Base-by-base conservation (phyloP, 2,329 filamentous ascomycete genomes). In the Fusarium pininemorale region DNA sequence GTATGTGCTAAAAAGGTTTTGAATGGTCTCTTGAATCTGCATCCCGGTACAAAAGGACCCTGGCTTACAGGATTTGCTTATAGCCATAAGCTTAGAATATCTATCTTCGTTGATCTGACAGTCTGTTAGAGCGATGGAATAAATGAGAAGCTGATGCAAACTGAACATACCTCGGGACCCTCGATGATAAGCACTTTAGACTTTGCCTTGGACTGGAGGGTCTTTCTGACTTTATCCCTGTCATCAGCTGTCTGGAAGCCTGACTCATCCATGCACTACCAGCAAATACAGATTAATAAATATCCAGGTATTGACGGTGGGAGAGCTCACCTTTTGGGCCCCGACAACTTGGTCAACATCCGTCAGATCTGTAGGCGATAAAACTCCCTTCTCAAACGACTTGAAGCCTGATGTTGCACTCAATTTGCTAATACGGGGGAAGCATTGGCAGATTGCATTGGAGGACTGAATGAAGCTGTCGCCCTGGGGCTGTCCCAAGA, bases 211-310 rank as follows among this genome's bases (percentile, higher is more conserved):
- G 47, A 50, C 47, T 50, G 22, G 11, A 50, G 28, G 15, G 15
- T 13, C 22, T 50, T 32, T 32, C 15, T 32, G 22, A n/a, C 15
- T 32, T 32, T 50, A 0, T 50, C 47, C 15, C 28, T 3, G 7
- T 50, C 47, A 32, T 50, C 7, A 6, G 3, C 7, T 50, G 47
- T n/a, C 5, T 2, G 7, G 28, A 50, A 32, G 7, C 47, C 47
- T 5, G 47, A 16, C 8, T 13, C 7, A 32, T 50, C 10, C 28
- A 50, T 50, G 15, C 47, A 50, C 28, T 50, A 1, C 28, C 15
- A 32, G 15, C 0, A 50, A 13, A 3, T 0, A 13, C 22, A 3
- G 5, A n/a, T 50, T n/a, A 32, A 50, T 3, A 18, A 3, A 18
- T 13, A 18, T 13, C 10, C 3, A 50, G 5, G 3, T 13, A 13